Evolutionary conservation across 2,329 filamentous ascomycete species (phyloP).

Genomic region (Botrytis medusae): DNA sequence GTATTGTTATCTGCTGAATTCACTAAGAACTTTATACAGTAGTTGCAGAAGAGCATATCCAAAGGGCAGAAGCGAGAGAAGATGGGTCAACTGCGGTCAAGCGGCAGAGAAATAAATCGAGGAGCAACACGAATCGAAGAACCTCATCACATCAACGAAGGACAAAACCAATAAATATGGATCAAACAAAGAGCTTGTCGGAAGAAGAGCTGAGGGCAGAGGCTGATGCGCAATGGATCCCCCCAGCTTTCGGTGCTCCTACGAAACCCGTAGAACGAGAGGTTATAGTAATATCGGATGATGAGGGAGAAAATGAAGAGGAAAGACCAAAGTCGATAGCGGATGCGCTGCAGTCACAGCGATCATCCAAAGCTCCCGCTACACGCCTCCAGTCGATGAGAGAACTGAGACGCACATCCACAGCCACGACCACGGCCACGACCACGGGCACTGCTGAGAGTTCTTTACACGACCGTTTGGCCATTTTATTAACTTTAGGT

Average conservation of each 20-base stretch:
- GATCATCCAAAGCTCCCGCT: not conserved
- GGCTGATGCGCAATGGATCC: constrained; percentile 31
- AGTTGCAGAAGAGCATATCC: constrained; percentile 26
- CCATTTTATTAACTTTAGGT: constrained; percentile 6
- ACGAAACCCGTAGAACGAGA: not conserved
- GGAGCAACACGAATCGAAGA: not conserved
- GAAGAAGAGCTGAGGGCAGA: constrained; percentile 25
- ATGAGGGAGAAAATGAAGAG: constrained; percentile 10
- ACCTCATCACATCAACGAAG: not conserved
- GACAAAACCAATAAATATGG: constrained; percentile 2
- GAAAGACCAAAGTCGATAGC: constrained; percentile 7
- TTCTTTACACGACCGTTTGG: constrained; percentile 11
- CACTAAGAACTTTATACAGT: constrained; percentile 24
- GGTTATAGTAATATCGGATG: constrained; percentile 15
- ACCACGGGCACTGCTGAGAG: not conserved
- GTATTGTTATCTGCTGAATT: not conserved
- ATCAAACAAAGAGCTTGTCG: constrained; percentile 24
- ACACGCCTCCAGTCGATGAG: not conserved
- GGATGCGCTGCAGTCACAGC: not conserved
- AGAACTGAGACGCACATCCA: not conserved
- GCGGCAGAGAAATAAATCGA: constrained; percentile 26
- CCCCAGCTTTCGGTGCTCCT: constrained; percentile 25
- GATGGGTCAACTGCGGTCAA: constrained; percentile 28
- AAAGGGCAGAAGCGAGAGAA: constrained; percentile 24
- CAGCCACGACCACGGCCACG: not conserved